phyloP scores from a whole-genome alignment of 805 yeast genomes.

The Debaryomyces hansenii region DNA sequence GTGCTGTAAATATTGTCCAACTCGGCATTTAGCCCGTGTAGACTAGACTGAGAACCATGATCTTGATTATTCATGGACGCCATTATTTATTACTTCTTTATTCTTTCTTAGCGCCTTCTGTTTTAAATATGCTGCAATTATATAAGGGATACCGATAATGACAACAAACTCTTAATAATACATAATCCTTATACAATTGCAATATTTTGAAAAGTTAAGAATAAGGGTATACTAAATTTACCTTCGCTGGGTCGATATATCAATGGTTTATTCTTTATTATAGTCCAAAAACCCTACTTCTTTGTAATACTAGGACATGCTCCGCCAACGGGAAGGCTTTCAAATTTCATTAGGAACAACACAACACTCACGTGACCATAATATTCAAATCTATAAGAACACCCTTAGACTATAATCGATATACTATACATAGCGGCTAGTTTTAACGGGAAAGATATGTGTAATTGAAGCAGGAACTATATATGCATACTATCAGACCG shows the following conservation, averaged over 20 bases:
- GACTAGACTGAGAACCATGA: constrained; percentile 6
- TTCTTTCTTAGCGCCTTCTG: not conserved
- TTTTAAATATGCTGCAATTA: not conserved
- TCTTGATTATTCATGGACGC: not conserved
- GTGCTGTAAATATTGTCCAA: constrained; percentile 26
- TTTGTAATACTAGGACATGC: not conserved
- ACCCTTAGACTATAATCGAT: too few species aligned
- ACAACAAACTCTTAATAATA: not conserved
- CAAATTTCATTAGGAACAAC: not conserved
- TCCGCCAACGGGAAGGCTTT: not conserved
- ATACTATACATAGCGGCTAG: too few species aligned
- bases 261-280: not conserved
- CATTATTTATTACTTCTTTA: not conserved
- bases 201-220: too few species aligned
- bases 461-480: too few species aligned
- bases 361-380: not conserved
- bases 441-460: too few species aligned
- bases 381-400: too few species aligned
- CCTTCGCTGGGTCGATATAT: too few species aligned
- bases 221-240: too few species aligned
- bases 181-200: not conserved
- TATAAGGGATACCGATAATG: not conserved
- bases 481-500: too few species aligned
- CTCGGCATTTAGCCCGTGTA: constrained; percentile 21
- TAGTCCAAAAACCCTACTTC: not conserved